Conservation (phyloP, 169 alveolate genomes). For the Cryptosporidium parvum region DNA sequence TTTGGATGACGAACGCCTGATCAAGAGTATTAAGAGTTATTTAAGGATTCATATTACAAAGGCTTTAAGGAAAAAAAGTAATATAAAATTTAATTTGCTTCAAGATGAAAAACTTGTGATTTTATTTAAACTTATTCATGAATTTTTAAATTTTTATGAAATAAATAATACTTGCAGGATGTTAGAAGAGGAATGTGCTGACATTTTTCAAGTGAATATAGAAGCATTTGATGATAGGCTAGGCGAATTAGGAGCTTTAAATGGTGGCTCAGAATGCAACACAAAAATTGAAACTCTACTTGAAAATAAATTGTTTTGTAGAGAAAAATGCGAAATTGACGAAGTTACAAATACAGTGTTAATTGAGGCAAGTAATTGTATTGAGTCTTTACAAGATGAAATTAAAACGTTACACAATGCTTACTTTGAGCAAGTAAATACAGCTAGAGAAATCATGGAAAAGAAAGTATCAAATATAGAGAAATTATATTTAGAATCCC, state of each 20-base stretch:
- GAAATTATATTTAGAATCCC: slow-evolving; percentile 25
- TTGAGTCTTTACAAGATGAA: slow-evolving; percentile 54
- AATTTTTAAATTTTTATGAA: slow-evolving; percentile 21
- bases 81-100: background rate
- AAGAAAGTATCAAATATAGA: slow-evolving; percentile 45
- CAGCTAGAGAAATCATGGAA: slow-evolving; percentile 59
- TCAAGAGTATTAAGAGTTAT: background rate
- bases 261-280: background rate
- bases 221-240: background rate
- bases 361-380: slow-evolving; percentile 64
- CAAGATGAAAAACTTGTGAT: background rate
- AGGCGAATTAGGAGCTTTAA: background rate
- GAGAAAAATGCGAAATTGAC: slow-evolving; percentile 41
- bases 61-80: background rate
- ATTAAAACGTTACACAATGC: slow-evolving; percentile 24
- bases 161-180: slow-evolving; percentile 1
- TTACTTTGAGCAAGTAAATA: slow-evolving; percentile 60
- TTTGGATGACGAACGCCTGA: slow-evolving; percentile 5
- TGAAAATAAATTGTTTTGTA: background rate
- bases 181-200: slow-evolving; percentile 32
- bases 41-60: slow-evolving; percentile 12
- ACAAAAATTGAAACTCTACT: slow-evolving; percentile 37
- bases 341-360: slow-evolving; percentile 46
- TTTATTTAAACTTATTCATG: slow-evolving; percentile 13
- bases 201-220: background rate